Base-by-base conservation (phyloP, 371 early-diverging fungal genomes). In the Circinella minor region DNA sequence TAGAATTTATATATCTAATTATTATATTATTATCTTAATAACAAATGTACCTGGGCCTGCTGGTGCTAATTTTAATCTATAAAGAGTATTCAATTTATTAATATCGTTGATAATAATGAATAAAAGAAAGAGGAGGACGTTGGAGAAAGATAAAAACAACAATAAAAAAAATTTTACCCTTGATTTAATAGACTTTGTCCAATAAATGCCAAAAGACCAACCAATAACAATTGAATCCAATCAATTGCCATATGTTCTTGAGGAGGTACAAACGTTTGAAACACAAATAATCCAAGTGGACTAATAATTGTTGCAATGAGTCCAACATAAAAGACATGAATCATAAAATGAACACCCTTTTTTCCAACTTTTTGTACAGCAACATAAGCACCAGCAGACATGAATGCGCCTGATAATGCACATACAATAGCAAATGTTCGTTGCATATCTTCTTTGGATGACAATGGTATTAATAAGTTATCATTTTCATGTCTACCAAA, bases 251-350 rank as follows among this genome's bases (percentile, higher is more conserved):
- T 14, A 15, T 43, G 49, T 10, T 57, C 68, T 9, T 48, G 39
- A 13, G 86, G 86, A 70, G 76, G 13, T 2, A 77, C 68, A 15
- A 76, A 74, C 13, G 61, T 68, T 62, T 85, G 87, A 14, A 81
- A 63, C 5, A 71, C 55, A 36, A 73, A 75, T 39, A 88, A 67
- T 10, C 86, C 86, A 36, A 81, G 61, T 1, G 71, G 67, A 39
- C 85, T 79, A 17, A 86, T 66, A 15, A 82, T 46, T 11, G 85
- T 75, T 34, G 90, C 88, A 17, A 92, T 72, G 1, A 77, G 68
- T 13, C 94, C 94, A 81, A 92, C 90, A 67, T 92, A 92, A 36
- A 88, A 85, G 9, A 92, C 92, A 66, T 93, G 94, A 9, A 90
- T 90, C 86, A 94, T 85, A 43, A 84, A 88, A 69, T 92, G 92